Evolutionary conservation across 305 asterid species (phyloP), one percentile per base, ranked within the genome.

Genomic region (Fraxinus platypoda): DNA sequence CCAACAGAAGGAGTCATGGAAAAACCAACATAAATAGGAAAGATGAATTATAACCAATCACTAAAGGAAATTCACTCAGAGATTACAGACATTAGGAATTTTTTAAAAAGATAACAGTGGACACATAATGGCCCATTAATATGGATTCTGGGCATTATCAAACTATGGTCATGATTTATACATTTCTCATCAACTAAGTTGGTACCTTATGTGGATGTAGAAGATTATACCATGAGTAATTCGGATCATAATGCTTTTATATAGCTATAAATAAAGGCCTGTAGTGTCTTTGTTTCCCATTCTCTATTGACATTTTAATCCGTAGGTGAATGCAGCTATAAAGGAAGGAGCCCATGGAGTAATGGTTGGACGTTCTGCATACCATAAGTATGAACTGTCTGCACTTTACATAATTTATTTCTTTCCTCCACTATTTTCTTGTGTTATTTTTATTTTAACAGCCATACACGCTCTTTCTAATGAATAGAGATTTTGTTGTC

Each of bases 301-400:
- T 71, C 35, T 30, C 70, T 74, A 28, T 64, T 79, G 64, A 59
- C 82, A 15, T 57, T 83, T 57, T 57, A 21, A 57, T 26, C 74
- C 80, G 62, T 82, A 95, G 99, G 97, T 90, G 52, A 92, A 90
- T 86, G 92, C 97, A 72, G 98, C 99, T 72, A 90, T 86, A 59
- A 82, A 17, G 43, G 98, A 95, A 92, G 99, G 99, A 84, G 99
- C 99, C 83, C 92, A 94, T 80, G 98, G 97, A 59, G 99, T 95
- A 64, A 95, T 94, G 99, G 88, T 95, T 82, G 99, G 99, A 34
- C 97, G 99, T 80, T 97, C 93, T 83, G 98, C 98, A 82, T 94
- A 88, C 86, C 85, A 86, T 76, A 92, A 92, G 99, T 95, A 89
- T 62, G 90, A 70, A 31, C 76, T 77, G 11, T 78, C 62, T 85